Evolutionary conservation across 2,329 filamentous ascomycete genomes (phyloP).

Genomic region (Aschersonia sp.): DNA sequence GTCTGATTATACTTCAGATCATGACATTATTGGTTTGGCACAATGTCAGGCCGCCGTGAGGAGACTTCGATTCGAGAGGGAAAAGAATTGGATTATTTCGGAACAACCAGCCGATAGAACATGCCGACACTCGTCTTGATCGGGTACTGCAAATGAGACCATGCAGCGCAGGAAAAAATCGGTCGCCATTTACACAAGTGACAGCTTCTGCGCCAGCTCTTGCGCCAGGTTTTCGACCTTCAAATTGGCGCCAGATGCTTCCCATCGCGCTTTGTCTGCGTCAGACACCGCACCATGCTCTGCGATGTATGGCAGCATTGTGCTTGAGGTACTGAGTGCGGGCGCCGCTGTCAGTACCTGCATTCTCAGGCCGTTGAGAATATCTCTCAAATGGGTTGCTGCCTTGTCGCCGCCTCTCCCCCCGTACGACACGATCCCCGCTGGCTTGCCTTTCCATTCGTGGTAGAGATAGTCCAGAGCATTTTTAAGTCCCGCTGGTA

Average conservation of each 20-base stretch:
- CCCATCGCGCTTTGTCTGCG: background rate
- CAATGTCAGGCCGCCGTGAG: too few species aligned
- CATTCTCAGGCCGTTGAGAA: constrained; percentile 6
- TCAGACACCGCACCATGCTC: background rate
- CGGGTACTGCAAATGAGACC: background rate
- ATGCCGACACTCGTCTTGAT: background rate
- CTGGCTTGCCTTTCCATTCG: constrained; percentile 42
- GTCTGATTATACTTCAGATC: too few species aligned
- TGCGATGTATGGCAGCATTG: background rate
- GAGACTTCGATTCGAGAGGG: too few species aligned
- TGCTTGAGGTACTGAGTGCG: background rate
- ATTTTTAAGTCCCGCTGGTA: constrained; percentile 42
- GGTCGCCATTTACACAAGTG: background rate
- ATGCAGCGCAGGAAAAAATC: background rate
- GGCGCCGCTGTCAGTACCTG: background rate
- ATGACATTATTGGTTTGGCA: too few species aligned
- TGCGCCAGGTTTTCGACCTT: background rate
- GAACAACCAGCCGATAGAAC: too few species aligned
- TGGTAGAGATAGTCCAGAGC: constrained; percentile 46
- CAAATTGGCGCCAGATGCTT: background rate
- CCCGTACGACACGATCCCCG: constrained; percentile 39
- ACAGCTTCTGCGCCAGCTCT: background rate
- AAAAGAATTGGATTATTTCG: too few species aligned
- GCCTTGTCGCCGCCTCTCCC: constrained; percentile 21
- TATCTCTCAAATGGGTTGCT: constrained; percentile 6